These are phyloP conservation scores for Nakataea oryzae DNA, from an alignment of 2,329 filamentous ascomycete genomes.

Conservation along the genomic window DNA sequence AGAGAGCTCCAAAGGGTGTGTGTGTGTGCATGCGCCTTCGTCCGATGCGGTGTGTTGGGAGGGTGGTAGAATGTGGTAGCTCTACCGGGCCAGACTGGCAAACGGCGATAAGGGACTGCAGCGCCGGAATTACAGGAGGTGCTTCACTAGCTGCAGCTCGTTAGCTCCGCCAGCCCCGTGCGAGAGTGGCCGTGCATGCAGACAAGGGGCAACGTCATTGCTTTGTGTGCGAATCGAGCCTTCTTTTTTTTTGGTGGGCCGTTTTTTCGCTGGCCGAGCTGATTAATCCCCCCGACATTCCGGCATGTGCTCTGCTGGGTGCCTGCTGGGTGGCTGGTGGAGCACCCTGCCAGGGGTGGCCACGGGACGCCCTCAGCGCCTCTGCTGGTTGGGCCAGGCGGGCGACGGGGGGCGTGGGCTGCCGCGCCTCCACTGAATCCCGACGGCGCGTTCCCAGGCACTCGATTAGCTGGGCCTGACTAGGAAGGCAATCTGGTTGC, in stretches of 20 bases:
- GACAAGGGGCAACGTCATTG: background rate
- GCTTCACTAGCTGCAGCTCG: background rate
- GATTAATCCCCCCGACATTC: background rate
- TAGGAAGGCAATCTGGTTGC: background rate
- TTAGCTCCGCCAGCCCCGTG: background rate
- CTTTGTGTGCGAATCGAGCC: background rate
- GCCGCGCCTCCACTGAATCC: no score
- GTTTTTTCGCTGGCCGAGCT: background rate
- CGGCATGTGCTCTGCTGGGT: no score
- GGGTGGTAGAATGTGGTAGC: background rate
- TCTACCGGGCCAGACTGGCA: background rate
- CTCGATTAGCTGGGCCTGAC: background rate
- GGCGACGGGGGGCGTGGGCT: background rate
- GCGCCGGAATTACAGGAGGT: background rate
- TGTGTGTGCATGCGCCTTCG: background rate
- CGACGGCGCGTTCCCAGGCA: background rate
- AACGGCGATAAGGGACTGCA: background rate
- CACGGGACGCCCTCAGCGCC: no score
- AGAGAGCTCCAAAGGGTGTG: background rate
- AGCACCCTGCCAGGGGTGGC: background rate
- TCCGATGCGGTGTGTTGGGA: background rate
- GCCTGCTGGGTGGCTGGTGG: background rate
- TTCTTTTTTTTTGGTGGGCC: background rate
- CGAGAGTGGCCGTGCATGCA: background rate
- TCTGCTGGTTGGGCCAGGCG: background rate